phyloP scores from a whole-genome alignment of 2,329 filamentous ascomycete species.

The Colletotrichum kahawae region DNA sequence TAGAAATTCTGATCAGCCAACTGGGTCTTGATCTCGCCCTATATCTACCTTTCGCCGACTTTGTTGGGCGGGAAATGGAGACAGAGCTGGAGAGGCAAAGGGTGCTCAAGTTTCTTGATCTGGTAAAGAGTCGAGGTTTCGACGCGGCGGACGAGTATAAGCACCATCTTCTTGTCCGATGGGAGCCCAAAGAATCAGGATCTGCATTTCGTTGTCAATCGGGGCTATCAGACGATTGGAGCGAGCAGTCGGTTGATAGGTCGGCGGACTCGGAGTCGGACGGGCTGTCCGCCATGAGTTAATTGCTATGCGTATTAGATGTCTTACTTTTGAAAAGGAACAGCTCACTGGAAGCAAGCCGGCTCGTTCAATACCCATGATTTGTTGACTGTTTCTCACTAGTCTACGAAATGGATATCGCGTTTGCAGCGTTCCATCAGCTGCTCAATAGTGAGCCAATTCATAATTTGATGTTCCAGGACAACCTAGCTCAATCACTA shows the following conservation, averaged over 20 bases:
- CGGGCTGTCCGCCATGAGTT: neutral
- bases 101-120: neutral
- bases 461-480: too few species aligned
- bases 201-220: neutral
- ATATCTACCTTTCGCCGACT: neutral
- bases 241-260: neutral
- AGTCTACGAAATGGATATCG: neutral
- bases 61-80: neutral
- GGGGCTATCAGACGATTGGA: neutral
- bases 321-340: neutral
- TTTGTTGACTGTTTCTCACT: neutral
- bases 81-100: neutral
- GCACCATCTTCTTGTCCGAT: neutral
- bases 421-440: too few species aligned
- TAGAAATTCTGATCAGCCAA: neutral
- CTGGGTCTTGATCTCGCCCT: neutral
- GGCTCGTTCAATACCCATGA: neutral
- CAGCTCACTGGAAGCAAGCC: accelerated
- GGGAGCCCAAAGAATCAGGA: neutral
- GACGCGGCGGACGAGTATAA: neutral
- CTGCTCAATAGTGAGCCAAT: too few species aligned
- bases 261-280: neutral
- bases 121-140: neutral
- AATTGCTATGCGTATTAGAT: accelerated
- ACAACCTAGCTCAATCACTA: too few species aligned